These are phyloP conservation scores for Kwoniella dejecticola DNA, from an alignment of 768 basidiomycete genomes.

Conservation along the genomic window DNA sequence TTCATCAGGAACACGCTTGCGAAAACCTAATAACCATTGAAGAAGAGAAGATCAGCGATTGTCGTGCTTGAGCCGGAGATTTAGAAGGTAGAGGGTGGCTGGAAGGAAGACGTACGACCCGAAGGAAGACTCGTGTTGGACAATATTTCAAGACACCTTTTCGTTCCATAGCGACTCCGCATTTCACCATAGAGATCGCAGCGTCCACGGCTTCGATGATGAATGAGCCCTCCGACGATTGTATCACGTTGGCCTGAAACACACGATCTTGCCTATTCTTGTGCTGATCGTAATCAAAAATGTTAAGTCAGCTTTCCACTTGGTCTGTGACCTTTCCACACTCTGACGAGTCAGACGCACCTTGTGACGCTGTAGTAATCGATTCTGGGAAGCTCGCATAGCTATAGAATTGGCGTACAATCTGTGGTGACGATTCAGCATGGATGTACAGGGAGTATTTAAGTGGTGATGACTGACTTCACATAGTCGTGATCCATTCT, in stretches of 20 bases:
- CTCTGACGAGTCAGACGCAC: not conserved
- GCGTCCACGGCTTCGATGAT: conserved; percentile 5
- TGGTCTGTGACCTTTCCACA: no score
- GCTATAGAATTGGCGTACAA: conserved; percentile 3
- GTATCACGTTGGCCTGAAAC: not conserved
- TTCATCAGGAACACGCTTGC: conserved; percentile 4
- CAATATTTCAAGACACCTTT: conserved; percentile 1
- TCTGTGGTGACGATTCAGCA: not conserved
- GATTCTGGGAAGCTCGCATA: not conserved
- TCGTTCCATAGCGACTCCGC: conserved; percentile 4
- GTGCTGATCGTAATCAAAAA: not conserved
- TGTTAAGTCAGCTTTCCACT: not conserved
- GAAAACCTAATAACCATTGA: not conserved
- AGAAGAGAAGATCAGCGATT: not conserved
- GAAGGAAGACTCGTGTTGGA: not conserved
- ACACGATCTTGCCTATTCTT: conserved; percentile 2
- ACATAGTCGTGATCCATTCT: conserved; percentile 7
- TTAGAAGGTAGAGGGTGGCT: no score
- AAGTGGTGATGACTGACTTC: not conserved
- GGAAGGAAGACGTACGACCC: not conserved
- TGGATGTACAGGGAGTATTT: not conserved
- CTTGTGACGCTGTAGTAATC: conserved; percentile 5
- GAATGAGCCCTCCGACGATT: conserved; percentile 3
- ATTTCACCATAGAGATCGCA: not conserved
- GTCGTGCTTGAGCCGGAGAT: not conserved